Percentiles rank a stretch among this genome's conserved stretches.
These are phyloP conservation scores for Lipomyces yamanashiensis DNA, from an alignment of 805 yeast genomes.

Conservation along the genomic window DNA sequence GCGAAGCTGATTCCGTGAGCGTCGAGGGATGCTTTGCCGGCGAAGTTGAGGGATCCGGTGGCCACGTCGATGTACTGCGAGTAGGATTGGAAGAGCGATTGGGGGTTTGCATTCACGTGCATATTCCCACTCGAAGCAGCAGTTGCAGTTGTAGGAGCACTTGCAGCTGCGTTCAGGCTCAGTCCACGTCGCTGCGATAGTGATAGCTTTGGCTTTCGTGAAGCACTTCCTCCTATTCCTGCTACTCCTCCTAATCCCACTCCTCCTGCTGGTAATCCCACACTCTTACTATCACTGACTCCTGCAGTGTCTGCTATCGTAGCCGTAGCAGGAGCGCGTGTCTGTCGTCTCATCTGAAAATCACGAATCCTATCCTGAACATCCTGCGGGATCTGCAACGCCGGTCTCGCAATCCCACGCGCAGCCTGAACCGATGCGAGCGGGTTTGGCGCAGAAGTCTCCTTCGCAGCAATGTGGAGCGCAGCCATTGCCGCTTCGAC, in stretches of 20 bases:
- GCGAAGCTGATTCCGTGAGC: slow-evolving; percentile 91
- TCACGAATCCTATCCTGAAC: slow-evolving; percentile 87
- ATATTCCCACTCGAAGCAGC: slow-evolving; percentile 30
- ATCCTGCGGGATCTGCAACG: slow-evolving; percentile 53
- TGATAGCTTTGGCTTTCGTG: slow-evolving; percentile 41
- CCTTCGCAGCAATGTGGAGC: neutral
- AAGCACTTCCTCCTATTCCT: slow-evolving; percentile 27
- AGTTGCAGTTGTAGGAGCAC: neutral
- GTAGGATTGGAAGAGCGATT: slow-evolving; percentile 70
- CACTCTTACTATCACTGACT: slow-evolving; percentile 28
- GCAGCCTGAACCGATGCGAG: slow-evolving; percentile 33
- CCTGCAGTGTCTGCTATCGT: no score
- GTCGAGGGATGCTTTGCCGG: slow-evolving; percentile 90
- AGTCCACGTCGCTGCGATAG: slow-evolving; percentile 48
- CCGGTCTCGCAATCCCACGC: slow-evolving; percentile 30
- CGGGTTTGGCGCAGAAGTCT: slow-evolving; percentile 25
- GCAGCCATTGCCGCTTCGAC: slow-evolving; percentile 13
- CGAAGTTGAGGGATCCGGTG: slow-evolving; percentile 88
- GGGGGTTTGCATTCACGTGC: slow-evolving; percentile 30
- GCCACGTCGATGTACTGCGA: slow-evolving; percentile 88
- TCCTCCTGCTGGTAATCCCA: slow-evolving; percentile 18
- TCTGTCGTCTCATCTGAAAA: slow-evolving; percentile 78
- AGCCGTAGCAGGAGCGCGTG: slow-evolving; percentile 5
- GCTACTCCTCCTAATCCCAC: slow-evolving; percentile 25
- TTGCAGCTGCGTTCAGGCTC: slow-evolving; percentile 34